Evolutionary conservation across 208 protist species (phyloP).

Genomic region (Crithidia mellificae): DNA sequence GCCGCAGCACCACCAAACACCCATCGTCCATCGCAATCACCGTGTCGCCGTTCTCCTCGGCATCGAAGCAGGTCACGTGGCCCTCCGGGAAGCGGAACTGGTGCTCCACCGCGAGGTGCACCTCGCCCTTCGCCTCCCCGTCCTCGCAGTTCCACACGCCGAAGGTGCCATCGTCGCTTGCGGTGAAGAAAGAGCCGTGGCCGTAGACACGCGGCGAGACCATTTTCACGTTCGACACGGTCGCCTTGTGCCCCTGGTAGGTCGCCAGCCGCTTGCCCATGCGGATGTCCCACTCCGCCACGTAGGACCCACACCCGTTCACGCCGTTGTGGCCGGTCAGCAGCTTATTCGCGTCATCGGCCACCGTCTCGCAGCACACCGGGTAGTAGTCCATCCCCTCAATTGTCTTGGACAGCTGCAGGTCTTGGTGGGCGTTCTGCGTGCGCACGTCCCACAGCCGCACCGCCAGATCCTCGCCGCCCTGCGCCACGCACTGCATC

Average conservation of each 20-base stretch:
- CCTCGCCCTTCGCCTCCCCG: conserved; percentile 27
- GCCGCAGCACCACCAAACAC: conserved; percentile 51
- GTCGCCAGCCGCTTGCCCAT: conserved; percentile 46
- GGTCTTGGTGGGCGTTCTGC: conserved; percentile 24
- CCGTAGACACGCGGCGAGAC: conserved; percentile 31
- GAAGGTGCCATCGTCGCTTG: conserved; percentile 56
- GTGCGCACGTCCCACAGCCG: conserved; percentile 76
- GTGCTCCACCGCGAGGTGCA: conserved; percentile 33
- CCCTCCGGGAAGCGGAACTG: conserved; percentile 48
- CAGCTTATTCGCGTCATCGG: conserved; percentile 32
- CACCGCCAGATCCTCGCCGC: conserved; percentile 66
- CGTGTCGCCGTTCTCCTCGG: conserved; percentile 50
- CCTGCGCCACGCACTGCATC: conserved; percentile 70
- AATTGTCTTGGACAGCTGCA: conserved; percentile 53
- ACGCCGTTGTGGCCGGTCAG: conserved; percentile 77
- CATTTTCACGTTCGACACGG: conserved; percentile 48
- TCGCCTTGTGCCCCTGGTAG: conserved; percentile 54
- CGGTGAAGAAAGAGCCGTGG: conserved; percentile 46
- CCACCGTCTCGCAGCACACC: conserved; percentile 48
- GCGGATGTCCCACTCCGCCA: conserved; percentile 75
- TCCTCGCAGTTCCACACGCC: conserved; percentile 50
- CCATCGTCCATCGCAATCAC: conserved; percentile 48
- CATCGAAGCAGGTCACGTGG: conserved; percentile 49
- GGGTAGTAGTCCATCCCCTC: conserved; percentile 71
- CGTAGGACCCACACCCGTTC: conserved; percentile 62